Base-by-base conservation (phyloP, 352 stramenopile genomes). In the Pythium phragmitis region DNA sequence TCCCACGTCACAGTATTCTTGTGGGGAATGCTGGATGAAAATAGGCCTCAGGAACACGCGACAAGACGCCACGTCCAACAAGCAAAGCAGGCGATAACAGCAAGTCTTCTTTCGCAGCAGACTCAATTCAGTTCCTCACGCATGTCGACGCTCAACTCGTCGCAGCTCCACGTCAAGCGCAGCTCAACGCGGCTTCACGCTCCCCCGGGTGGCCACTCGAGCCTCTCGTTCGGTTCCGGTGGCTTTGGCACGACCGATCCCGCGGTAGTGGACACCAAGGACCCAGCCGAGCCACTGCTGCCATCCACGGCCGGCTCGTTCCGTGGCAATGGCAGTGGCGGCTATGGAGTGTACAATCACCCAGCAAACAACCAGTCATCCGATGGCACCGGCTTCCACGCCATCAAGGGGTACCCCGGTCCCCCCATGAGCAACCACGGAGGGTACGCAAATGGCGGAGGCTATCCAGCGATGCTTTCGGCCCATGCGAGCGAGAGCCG, bases 131-230 rank as follows among this genome's bases (percentile, higher is more conserved):
- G 7, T 6, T 26, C 7, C 30, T 50, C 13, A 21, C 30, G 7
- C 39, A 92, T 92, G 84, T 91, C 84, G 56, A 91, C 84, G 64
- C 75, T 92, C 49, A 92, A 79, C 57, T 92, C 84, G 19, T 76
- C 84, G 42, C 73, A 92, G 63, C 67, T 92, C 43, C 70, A 87
- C 62, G 73, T 92, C 26, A 89, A 90, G 65, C 82, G 81, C 53
- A 92, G 84, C 76, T 91, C 84, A 34, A 92, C 84, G 26, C 69
- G 84, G 12, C 79, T 89, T 7, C 84, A 91, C 45, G 84, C 81
- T 8, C 84, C 84, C 1, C 84, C 81, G 11, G 81, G 84, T 19
- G 84, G 81, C 3, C 72, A 57, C 26, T 92, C 84, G 41, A 87
- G 74, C 55, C 80, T 92, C 60, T 79, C 78, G 12, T 92, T 92